These are phyloP conservation scores for Boletus speciosus DNA, from an alignment of 768 basidiomycete species.

Conservation along the genomic window DNA sequence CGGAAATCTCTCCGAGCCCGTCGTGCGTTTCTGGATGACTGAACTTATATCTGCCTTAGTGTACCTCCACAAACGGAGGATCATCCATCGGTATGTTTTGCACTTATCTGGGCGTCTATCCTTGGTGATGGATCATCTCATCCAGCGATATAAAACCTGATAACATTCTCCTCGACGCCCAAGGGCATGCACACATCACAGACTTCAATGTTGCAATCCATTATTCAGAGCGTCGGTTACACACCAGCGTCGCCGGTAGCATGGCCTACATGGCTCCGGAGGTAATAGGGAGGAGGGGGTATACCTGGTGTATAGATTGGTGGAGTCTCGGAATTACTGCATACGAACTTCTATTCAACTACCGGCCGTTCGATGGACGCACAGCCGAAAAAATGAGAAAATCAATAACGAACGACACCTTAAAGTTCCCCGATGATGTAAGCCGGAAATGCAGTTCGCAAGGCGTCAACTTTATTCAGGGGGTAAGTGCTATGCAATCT, in stretches of 20 bases:
- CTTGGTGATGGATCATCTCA: conserved; percentile 9
- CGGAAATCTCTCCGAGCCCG: conserved; percentile 61
- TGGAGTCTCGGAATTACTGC: conserved; percentile 92
- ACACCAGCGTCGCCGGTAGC: conserved; percentile 93
- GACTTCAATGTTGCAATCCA: conserved; percentile 99
- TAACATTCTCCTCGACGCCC: conserved; percentile 91
- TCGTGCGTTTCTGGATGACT: conserved; percentile 84
- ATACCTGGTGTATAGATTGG: conserved; percentile 92
- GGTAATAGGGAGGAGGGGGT: conserved; percentile 87
- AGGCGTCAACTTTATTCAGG: conserved; percentile 61
- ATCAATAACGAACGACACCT: conserved; percentile 75
- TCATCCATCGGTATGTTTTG: conserved; percentile 82
- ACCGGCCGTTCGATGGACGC: conserved; percentile 87
- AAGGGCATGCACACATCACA: conserved; percentile 93
- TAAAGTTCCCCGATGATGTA: conserved; percentile 74
- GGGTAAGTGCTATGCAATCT: conserved; percentile 45
- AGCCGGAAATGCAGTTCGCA: conserved; percentile 58
- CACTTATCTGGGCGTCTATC: not conserved
- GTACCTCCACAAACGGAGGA: conserved; percentile 88
- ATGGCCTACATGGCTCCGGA: conserved; percentile 99
- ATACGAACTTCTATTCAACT: conserved; percentile 83
- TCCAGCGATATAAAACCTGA: conserved; percentile 93
- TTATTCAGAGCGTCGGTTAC: conserved; percentile 82
- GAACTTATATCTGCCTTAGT: conserved; percentile 82
- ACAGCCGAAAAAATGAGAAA: conserved; percentile 86